Evolutionary conservation across 2,329 filamentous ascomycete species (phyloP).

Genomic region (Tolypocladium ophioglossoides): DNA sequence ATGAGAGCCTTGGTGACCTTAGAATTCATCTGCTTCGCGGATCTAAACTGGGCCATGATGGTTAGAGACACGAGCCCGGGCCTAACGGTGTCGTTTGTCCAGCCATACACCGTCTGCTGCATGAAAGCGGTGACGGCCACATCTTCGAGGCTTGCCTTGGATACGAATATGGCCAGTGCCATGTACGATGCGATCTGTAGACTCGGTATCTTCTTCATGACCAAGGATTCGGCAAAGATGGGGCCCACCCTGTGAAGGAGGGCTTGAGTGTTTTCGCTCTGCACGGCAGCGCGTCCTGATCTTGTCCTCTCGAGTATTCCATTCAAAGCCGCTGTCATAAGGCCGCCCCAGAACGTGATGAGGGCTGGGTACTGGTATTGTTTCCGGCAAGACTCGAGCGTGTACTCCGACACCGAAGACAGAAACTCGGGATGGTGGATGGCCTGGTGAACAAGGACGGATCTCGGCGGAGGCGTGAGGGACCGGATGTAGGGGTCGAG

Average conservation of each 20-base stretch:
- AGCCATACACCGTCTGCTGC: conserved; percentile 74
- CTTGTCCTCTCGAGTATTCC: conserved; percentile 68
- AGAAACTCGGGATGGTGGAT: conserved; percentile 70
- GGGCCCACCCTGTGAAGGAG: conserved; percentile 57
- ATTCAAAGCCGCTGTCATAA: conserved; percentile 77
- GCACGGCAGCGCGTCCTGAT: conserved; percentile 65
- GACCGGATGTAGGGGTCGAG: conserved; percentile 77
- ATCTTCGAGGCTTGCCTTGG: conserved; percentile 72
- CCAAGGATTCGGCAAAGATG: conserved; percentile 66
- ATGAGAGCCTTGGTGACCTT: conserved; percentile 60
- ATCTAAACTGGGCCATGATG: conserved; percentile 71
- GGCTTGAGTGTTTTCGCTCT: conserved; percentile 72
- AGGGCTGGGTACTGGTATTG: conserved; percentile 67
- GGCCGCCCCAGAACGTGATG: conserved; percentile 82
- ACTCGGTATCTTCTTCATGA: conserved; percentile 64
- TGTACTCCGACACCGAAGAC: conserved; percentile 65
- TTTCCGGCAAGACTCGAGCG: conserved; percentile 60
- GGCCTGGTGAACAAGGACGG: conserved; percentile 74
- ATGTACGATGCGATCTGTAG: conserved; percentile 85
- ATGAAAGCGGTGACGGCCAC: conserved; percentile 75
- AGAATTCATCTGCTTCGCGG: conserved; percentile 56
- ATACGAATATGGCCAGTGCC: conserved; percentile 75
- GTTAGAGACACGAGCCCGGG: conserved; percentile 71
- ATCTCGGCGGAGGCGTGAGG: conserved; percentile 64
- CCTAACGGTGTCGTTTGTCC: conserved; percentile 61